A percentile compares a stretch with the other conserved stretches of the same genome.
phyloP scores from a whole-genome alignment of 129 eudicot species.

The Helianthus tuberosus region DNA sequence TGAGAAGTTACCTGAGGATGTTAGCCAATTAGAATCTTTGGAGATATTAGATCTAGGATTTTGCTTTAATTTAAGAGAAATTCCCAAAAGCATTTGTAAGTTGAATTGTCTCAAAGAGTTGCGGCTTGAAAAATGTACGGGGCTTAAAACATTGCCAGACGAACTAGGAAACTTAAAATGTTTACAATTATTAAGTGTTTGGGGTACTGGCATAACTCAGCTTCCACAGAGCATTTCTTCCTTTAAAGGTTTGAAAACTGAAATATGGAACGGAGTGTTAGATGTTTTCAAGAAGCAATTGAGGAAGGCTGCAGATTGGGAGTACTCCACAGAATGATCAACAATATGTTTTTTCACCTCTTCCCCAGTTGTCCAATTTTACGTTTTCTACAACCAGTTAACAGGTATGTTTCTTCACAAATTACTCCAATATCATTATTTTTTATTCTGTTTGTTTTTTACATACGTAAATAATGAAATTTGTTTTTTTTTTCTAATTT shows the following conservation, averaged over 20 bases:
- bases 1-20: neutral
- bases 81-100: neutral
- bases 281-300: no score
- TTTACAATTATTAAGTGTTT: neutral
- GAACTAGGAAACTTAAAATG: neutral
- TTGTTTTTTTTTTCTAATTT: neutral
- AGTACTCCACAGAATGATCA: no score
- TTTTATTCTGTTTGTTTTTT: neutral
- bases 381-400: neutral
- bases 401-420: slow-evolving; percentile 12
- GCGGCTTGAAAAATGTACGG: neutral
- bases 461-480: neutral
- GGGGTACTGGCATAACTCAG: neutral
- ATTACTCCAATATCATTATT: no score
- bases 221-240: neutral
- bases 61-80: neutral
- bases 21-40: neutral
- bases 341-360: no score
- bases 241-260: neutral
- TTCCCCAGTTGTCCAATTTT: no score
- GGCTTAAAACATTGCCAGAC: neutral
- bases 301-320: no score
- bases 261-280: no score
- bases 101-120: neutral
- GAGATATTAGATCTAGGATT: neutral